Evolutionary conservation across 805 yeast species (phyloP).

Genomic region (Isabelozyma gotoi): DNA sequence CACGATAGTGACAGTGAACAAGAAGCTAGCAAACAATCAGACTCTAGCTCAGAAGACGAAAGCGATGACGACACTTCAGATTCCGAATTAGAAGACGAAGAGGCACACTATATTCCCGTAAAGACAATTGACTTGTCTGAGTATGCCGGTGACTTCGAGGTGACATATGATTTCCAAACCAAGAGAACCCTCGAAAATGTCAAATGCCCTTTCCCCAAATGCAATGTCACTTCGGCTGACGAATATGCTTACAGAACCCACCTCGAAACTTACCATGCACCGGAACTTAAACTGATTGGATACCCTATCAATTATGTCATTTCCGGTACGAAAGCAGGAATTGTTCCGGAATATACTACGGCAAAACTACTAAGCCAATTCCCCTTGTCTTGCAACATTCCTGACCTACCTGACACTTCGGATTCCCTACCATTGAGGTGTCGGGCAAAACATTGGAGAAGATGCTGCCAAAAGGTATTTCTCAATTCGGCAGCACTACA

Average conservation of each 20-base stretch:
- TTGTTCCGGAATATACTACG: conserved; percentile 2
- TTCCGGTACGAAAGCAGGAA: neutral
- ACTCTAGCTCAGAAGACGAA: no score
- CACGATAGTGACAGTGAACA: neutral
- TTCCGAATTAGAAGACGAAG: neutral
- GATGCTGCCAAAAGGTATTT: conserved; percentile 15
- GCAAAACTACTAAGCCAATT: conserved; percentile 10
- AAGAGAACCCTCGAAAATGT: conserved; percentile 4
- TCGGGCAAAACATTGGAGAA: conserved; percentile 5
- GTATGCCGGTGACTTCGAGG: neutral
- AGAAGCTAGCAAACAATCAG: neutral
- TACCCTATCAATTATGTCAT: conserved; percentile 19
- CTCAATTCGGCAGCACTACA: conserved; percentile 12
- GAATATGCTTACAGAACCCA: conserved; percentile 23
- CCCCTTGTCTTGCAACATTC: conserved; percentile 22
- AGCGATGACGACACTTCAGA: neutral
- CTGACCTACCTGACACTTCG: conserved; percentile 19
- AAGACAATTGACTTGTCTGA: neutral
- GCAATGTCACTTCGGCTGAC: conserved; percentile 30
- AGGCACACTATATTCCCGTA: neutral
- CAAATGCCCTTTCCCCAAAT: conserved; percentile 23
- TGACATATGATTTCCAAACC: neutral
- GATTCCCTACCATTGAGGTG: conserved; percentile 18
- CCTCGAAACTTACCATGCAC: conserved; percentile 19
- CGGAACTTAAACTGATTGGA: conserved; percentile 18